Conservation (phyloP, 371 early-diverging fungal species). For the Smittium mucronatum region DNA sequence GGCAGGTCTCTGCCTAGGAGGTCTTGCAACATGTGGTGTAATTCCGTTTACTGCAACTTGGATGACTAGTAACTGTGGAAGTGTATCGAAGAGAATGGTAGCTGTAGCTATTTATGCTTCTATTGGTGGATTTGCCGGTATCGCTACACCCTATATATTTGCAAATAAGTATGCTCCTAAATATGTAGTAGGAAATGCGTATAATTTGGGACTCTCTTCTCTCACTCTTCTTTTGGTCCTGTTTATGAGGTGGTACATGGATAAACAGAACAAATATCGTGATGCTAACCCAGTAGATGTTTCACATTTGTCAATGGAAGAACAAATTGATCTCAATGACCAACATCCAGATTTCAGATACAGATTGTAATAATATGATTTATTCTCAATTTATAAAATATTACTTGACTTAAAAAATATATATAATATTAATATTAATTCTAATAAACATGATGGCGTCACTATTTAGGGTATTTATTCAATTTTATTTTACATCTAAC, state of each 20-base stretch:
- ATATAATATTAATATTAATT: too few species aligned
- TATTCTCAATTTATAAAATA: too few species aligned
- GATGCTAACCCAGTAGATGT: constrained; percentile 11
- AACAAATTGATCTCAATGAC: constrained; percentile 10
- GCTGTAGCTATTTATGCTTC: constrained; percentile 21
- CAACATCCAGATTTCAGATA: constrained; percentile 15
- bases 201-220: neutral
- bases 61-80: constrained; percentile 28
- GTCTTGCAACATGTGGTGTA: constrained; percentile 25
- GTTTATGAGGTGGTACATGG: constrained; percentile 6
- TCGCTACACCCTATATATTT: constrained; percentile 31
- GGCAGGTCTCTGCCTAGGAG: constrained; percentile 27
- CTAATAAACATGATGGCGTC: too few species aligned
- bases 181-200: constrained; percentile 24
- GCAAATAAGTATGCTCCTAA: constrained; percentile 22
- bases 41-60: constrained; percentile 27
- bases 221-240: neutral
- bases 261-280: constrained; percentile 1
- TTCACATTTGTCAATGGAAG: constrained; percentile 8
- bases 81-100: constrained; percentile 27
- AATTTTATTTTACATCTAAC: too few species aligned
- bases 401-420: too few species aligned
- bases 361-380: too few species aligned
- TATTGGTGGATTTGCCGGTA: constrained; percentile 30
- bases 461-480: too few species aligned